Evolutionary conservation across 2,329 filamentous ascomycete species (phyloP).

Genomic region (Cladophialophora bantiana): DNA sequence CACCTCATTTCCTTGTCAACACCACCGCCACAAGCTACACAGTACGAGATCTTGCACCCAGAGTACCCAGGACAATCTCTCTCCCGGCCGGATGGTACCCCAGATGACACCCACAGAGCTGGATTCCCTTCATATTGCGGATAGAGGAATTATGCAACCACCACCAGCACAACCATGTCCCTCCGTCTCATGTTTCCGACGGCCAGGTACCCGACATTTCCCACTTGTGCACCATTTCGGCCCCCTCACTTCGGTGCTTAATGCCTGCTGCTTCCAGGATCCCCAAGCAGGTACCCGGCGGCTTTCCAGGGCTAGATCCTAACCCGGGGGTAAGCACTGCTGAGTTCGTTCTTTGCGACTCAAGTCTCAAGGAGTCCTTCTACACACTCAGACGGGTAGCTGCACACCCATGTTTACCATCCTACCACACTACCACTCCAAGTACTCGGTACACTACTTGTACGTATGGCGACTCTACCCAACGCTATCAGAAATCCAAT

Average conservation of each 20-base stretch:
- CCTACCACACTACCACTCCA: not conserved
- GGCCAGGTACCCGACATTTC: conserved; percentile 1
- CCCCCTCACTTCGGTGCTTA: not conserved
- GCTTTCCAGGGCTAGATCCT: conserved; percentile 16
- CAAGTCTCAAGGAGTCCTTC: conserved; percentile 4
- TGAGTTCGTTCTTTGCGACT: not conserved
- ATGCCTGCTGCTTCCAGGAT: not conserved
- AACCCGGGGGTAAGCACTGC: conserved; percentile 18
- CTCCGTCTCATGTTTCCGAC: not conserved
- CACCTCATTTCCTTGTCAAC: conserved; percentile 12
- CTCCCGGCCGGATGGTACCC: not conserved
- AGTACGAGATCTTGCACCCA: not conserved
- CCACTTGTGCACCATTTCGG: conserved; percentile 1
- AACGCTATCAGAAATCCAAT: not conserved
- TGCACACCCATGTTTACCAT: too few relatives aligned
- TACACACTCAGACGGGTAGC: conserved; percentile 3
- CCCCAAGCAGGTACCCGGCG: conserved; percentile 18
- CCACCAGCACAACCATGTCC: not conserved
- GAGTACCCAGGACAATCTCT: not conserved
- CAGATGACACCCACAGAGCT: too few relatives aligned
- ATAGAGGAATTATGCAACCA: not conserved
- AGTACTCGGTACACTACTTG: not conserved
- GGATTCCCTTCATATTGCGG: not conserved
- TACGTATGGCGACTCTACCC: not conserved
- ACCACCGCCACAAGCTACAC: not conserved